Conservation (phyloP, 257 asterid genomes). For the Jaltomata sinuosa region DNA sequence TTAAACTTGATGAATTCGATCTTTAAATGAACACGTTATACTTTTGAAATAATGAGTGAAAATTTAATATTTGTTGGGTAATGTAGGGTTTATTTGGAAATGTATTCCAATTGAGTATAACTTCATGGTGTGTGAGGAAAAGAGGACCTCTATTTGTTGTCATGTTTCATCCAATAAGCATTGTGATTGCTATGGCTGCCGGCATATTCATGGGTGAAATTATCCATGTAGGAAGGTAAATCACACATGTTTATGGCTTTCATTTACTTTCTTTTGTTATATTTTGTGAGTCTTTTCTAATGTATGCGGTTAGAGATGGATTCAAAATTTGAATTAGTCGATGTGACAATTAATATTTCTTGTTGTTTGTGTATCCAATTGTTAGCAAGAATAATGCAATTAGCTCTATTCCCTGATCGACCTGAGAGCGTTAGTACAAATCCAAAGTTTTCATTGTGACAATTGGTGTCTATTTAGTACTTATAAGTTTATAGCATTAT, state of each 20-base stretch:
- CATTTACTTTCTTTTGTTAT: not conserved
- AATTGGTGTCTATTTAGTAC: too few species aligned
- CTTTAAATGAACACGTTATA: not conserved
- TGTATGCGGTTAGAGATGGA: not conserved
- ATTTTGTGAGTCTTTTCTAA: too few species aligned
- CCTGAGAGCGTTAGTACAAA: too few species aligned
- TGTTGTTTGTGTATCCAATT: too few species aligned
- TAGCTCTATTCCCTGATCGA: too few species aligned
- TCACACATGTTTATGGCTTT: not conserved
- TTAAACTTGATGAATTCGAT: not conserved
- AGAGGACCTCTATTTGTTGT: slow-evolving; percentile 62
- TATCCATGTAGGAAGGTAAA: slow-evolving; percentile 61
- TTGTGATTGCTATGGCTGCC: slow-evolving; percentile 28
- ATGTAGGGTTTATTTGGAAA: slow-evolving; percentile 53
- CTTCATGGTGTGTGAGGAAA: slow-evolving; percentile 53
- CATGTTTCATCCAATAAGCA: slow-evolving; percentile 57
- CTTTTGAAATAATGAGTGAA: not conserved
- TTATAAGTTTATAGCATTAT: too few species aligned
- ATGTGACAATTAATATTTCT: not conserved
- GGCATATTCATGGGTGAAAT: slow-evolving; percentile 51
- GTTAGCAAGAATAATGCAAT: too few species aligned
- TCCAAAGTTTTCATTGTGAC: too few species aligned
- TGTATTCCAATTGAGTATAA: slow-evolving; percentile 44
- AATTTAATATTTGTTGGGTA: not conserved
- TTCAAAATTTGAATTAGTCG: not conserved